A percentile compares a stretch with the other conserved stretches of the same genome.
Conservation (phyloP, 768 basidiomycete genomes). For the Tylopilus felleus region DNA sequence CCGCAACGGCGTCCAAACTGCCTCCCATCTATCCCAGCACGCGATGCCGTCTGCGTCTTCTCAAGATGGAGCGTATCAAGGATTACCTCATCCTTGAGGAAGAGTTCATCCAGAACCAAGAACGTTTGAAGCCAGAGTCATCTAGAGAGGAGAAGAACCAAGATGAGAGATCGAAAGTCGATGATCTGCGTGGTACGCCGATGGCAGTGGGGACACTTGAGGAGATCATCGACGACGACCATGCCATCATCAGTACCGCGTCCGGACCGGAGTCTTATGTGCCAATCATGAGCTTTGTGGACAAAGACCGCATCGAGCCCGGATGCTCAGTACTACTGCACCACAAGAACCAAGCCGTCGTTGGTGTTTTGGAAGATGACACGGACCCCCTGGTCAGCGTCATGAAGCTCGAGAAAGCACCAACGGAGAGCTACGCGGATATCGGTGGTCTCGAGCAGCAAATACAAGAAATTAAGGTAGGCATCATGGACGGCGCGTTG, state of each 20-base stretch:
- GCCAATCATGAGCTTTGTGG: slow-evolving; percentile 95
- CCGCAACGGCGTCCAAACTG: slow-evolving; percentile 84
- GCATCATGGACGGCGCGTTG: slow-evolving; percentile 8
- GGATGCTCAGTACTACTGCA: slow-evolving; percentile 93
- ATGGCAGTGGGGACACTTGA: slow-evolving; percentile 99
- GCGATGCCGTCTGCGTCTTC: slow-evolving; percentile 88
- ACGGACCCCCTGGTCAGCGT: slow-evolving; percentile 94
- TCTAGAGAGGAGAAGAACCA: slow-evolving; percentile 93
- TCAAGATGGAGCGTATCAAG: slow-evolving; percentile 98
- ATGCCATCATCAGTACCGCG: slow-evolving; percentile 96
- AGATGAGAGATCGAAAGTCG: slow-evolving; percentile 90
- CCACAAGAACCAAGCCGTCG: slow-evolving; percentile 92
- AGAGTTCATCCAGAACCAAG: slow-evolving; percentile 91
- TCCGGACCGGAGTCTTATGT: slow-evolving; percentile 97
- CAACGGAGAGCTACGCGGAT: slow-evolving; percentile 97
- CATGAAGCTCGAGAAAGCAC: slow-evolving; percentile 99
- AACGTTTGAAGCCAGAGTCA: slow-evolving; percentile 81
- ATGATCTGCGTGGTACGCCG: slow-evolving; percentile 90
- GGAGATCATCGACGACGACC: slow-evolving; percentile 97
- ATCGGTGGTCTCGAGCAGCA: slow-evolving; percentile 95
- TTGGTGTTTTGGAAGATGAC: slow-evolving; percentile 95
- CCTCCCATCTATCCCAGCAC: slow-evolving; percentile 93
- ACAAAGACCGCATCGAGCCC: slow-evolving; percentile 96
- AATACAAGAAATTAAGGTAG: slow-evolving; percentile 97
- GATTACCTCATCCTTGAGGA: slow-evolving; percentile 96